Evolutionary conservation across 2,329 filamentous ascomycete species (phyloP), one percentile per base, ranked within the genome.

Genomic region (Fusarium compactum): DNA sequence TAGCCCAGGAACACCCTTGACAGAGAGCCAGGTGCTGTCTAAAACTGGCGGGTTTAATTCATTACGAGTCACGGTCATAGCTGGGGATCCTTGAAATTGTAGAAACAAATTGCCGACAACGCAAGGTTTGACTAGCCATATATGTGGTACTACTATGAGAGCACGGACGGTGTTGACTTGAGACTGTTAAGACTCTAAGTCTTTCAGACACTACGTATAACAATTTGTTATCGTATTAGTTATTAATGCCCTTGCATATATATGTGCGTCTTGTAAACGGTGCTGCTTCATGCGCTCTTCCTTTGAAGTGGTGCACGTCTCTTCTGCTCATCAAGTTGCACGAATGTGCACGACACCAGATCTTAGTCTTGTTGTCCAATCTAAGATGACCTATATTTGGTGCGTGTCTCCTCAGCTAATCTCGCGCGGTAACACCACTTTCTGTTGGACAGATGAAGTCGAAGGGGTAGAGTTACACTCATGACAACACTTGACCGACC

Each of bases 351-450:
- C 50, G 20, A 27, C 62, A 46, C 30, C 40, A 55, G 29, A 44
- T 44, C 43, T 57, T 56, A 41, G 38, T 44, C 45, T 43, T 47
- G 43, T 40, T n/a, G 22, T 56, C 29, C 29, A 55, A 59, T 41
- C 29, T 59, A 45, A 22, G 27, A 8, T 53, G 62, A 47, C 15
- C 67, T 70, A 68, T 56, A 59, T 70, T 68, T 64, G 58, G 67
- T 40, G 53, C 22, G 45, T 51, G 25, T 40, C 52, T 43, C 47
- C 48, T 57, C 45, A 44, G 30, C 30, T 48, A 48, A 69, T 67
- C 15, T 62, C 43, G 54, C 54, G n/a, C 34, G 9, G 52, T 62
- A 27, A 32, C 41, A 67, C 66, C 48, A 54, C 53, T 46, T 48
- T 32, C 51, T 47, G 24, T 52, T 58, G 51, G 38, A 47, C 32